A percentile compares a stretch with the other conserved stretches of the same genome.
Evolutionary conservation across 2,329 filamentous ascomycete genomes (phyloP).

Genomic region (Calonectria hongkongensis): DNA sequence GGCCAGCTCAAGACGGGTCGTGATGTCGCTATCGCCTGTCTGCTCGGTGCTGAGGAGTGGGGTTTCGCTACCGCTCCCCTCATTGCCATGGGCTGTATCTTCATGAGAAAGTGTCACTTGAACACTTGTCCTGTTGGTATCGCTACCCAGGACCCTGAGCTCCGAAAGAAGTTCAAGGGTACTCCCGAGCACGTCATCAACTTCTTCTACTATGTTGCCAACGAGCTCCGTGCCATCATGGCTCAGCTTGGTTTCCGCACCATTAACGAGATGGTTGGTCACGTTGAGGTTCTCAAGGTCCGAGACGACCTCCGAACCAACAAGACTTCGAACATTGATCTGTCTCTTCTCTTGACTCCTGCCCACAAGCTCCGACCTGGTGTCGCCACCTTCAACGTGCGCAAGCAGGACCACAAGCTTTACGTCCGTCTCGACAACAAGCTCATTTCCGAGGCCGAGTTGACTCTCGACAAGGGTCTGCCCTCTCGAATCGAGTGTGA

Average conservation of each 20-base stretch:
- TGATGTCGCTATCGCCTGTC: constrained; percentile 94
- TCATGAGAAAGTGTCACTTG: constrained; percentile 87
- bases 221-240: constrained; percentile 98
- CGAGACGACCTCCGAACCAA: constrained; percentile 90
- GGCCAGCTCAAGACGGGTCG: constrained; percentile 94
- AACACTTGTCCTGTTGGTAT: constrained; percentile 95
- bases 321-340: constrained; percentile 94
- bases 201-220: constrained; percentile 98
- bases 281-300: constrained; percentile 89
- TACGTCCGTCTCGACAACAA: constrained; percentile 97
- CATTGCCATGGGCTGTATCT: constrained; percentile 97
- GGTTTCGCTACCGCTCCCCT: constrained; percentile 96
- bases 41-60: constrained; percentile 98
- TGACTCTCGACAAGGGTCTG: constrained; percentile 94
- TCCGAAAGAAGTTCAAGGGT: constrained; percentile 94
- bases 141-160: constrained; percentile 94
- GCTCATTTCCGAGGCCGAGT: constrained; percentile 94
- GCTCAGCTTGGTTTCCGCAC: constrained; percentile 95
- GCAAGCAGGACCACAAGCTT: constrained; percentile 96
- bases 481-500: constrained; percentile 96
- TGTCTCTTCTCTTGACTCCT: constrained; percentile 93
- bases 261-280: constrained; percentile 98
- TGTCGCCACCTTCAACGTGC: constrained; percentile 97
- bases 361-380: constrained; percentile 96
- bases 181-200: constrained; percentile 98